These are phyloP conservation scores for Curvularia eragrostidis DNA, from an alignment of 2,329 filamentous ascomycete genomes.

Conservation along the genomic window DNA sequence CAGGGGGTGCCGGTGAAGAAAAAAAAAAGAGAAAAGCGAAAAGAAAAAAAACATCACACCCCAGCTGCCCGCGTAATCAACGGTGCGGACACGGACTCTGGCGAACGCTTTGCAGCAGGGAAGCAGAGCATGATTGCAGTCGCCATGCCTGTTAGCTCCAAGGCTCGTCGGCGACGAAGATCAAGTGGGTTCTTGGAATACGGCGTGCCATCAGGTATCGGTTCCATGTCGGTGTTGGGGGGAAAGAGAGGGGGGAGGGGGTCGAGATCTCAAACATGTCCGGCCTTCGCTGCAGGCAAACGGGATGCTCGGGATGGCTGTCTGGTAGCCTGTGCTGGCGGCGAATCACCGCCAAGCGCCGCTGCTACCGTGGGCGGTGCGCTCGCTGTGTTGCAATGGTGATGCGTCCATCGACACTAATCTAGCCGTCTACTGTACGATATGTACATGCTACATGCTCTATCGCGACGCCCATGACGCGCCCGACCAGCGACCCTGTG, in stretches of 20 bases:
- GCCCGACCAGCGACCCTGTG: slow-evolving; percentile 32
- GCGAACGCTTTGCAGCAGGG: slow-evolving; percentile 3
- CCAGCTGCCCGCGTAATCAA: slow-evolving; percentile 27
- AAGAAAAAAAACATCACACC: slow-evolving; percentile 4
- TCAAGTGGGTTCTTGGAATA: slow-evolving; percentile 6
- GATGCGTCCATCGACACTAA: slow-evolving; percentile 22
- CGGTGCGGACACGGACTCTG: slow-evolving; percentile 12
- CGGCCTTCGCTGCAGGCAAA: slow-evolving; percentile 19
- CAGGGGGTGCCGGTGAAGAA: slow-evolving; percentile 14
- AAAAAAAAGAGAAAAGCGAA: slow-evolving; percentile 15
- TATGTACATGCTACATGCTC: background rate
- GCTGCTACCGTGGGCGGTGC: slow-evolving; percentile 9
- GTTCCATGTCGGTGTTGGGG: slow-evolving; percentile 18
- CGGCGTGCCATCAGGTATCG: slow-evolving; percentile 17
- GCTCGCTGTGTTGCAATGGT: slow-evolving; percentile 18
- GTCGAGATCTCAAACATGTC: slow-evolving; percentile 24
- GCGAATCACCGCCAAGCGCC: slow-evolving; percentile 15
- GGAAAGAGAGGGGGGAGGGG: slow-evolving; percentile 1
- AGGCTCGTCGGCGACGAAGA: background rate
- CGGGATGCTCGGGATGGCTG: slow-evolving; percentile 17
- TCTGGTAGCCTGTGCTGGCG: slow-evolving; percentile 2
- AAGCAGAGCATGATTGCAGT: slow-evolving; percentile 11
- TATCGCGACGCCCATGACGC: slow-evolving; percentile 16
- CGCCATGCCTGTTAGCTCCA: slow-evolving; percentile 16
- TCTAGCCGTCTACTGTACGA: no score